Evolutionary conservation across 2,329 filamentous ascomycete genomes (phyloP).

Genomic region (Epichloe elymi): DNA sequence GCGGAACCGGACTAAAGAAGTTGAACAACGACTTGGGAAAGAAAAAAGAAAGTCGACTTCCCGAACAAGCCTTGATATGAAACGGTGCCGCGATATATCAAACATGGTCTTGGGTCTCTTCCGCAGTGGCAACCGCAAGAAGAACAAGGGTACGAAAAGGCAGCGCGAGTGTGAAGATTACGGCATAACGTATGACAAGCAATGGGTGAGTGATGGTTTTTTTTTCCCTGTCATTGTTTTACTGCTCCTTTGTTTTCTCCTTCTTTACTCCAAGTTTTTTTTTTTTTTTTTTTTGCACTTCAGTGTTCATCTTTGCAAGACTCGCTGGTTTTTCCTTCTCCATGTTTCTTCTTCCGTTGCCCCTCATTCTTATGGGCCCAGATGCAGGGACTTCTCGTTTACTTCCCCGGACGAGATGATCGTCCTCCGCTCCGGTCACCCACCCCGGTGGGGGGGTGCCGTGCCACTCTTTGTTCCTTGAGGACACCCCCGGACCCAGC

Average conservation of each 20-base stretch:
- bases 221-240: slow-evolving; percentile 1
- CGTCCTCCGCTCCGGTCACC: too few species aligned
- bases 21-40: too few species aligned
- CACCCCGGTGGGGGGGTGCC: too few species aligned
- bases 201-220: slow-evolving; percentile 29
- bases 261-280: too few species aligned
- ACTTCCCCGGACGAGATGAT: too few species aligned
- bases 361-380: neutral
- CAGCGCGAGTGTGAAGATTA: slow-evolving; percentile 6
- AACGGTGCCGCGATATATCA: too few species aligned
- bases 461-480: too few species aligned
- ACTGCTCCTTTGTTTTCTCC: neutral
- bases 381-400: neutral
- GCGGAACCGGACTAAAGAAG: too few species aligned
- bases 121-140: neutral
- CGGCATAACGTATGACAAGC: slow-evolving; percentile 26
- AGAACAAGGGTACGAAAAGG: slow-evolving; percentile 5
- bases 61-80: neutral
- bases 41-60: too few species aligned
- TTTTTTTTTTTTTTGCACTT: neutral
- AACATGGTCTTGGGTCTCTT: neutral
- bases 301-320: neutral
- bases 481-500: too few species aligned
- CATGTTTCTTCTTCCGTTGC: neutral
- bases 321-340: neutral